Percentiles rank a stretch among this genome's conserved stretches.
Conservation (phyloP, 2,329 filamentous ascomycete species). For the Colletotrichum eleusines region DNA sequence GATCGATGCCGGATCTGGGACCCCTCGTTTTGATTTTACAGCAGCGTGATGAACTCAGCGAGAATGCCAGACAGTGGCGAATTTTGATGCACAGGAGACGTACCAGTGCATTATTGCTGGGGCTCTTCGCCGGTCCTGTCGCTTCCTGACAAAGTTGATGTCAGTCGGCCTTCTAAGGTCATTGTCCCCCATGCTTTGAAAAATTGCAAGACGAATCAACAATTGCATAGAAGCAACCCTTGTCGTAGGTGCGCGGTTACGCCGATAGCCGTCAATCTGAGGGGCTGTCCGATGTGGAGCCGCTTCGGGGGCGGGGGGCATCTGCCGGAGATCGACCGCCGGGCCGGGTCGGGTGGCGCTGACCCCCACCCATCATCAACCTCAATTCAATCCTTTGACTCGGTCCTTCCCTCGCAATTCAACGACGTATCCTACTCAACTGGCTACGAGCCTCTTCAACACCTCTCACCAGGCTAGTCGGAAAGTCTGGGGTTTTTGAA, state of each 20-base stretch:
- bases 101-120: too few species aligned
- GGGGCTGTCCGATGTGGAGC: too few species aligned
- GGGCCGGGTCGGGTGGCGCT: not conserved
- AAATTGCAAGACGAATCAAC: not conserved
- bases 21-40: not conserved
- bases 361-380: constrained; percentile 18
- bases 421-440: not conserved
- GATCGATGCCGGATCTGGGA: not conserved
- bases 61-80: too few species aligned
- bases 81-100: too few species aligned
- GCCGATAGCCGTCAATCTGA: too few species aligned
- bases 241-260: too few species aligned
- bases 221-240: not conserved
- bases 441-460: not conserved
- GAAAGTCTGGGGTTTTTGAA: not conserved
- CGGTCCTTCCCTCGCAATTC: constrained; percentile 11
- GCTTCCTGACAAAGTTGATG: too few species aligned
- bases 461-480: not conserved
- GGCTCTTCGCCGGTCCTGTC: too few species aligned
- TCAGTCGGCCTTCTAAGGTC: too few species aligned
- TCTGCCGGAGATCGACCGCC: not conserved
- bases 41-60: too few species aligned
- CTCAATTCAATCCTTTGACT: constrained; percentile 19
- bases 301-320: too few species aligned
- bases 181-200: not conserved